Conservation (phyloP, 2,329 filamentous ascomycete genomes). For the Emmonsiellopsis sp. region DNA sequence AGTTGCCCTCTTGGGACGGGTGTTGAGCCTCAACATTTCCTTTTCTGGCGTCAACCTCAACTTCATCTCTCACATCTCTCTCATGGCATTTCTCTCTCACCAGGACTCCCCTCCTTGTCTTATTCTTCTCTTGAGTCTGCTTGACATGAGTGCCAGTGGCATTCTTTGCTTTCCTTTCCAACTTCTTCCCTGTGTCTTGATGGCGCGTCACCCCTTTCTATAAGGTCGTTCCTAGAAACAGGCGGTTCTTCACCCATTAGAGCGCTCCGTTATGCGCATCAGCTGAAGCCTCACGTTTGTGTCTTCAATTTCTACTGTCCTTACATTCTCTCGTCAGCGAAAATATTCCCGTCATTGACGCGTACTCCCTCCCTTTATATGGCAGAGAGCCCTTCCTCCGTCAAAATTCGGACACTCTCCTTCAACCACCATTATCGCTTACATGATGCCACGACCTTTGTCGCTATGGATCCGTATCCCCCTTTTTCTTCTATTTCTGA, state of each 20-base stretch:
- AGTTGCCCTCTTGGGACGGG: too few species aligned
- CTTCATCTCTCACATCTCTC: neutral
- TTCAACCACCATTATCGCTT: neutral
- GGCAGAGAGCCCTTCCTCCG: too few species aligned
- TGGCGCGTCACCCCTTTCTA: neutral
- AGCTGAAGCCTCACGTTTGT: neutral
- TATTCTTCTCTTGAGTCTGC: constrained; percentile 26
- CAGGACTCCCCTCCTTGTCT: constrained; percentile 30
- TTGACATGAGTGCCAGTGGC: constrained; percentile 21
- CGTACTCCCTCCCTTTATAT: too few species aligned
- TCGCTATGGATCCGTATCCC: neutral
- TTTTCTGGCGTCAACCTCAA: neutral
- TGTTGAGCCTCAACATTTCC: neutral
- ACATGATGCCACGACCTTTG: neutral
- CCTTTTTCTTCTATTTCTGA: neutral
- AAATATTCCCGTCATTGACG: too few species aligned
- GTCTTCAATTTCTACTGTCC: neutral
- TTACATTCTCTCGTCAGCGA: too few species aligned
- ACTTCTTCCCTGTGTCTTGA: constrained; percentile 10
- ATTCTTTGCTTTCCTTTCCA: constrained; percentile 30
- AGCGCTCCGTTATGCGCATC: neutral
- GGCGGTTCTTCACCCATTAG: neutral
- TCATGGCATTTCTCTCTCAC: neutral
- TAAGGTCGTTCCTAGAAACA: neutral
- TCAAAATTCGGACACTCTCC: neutral